Conservation (phyloP, 306 rosid species). For the Leucaena leucocephala region DNA sequence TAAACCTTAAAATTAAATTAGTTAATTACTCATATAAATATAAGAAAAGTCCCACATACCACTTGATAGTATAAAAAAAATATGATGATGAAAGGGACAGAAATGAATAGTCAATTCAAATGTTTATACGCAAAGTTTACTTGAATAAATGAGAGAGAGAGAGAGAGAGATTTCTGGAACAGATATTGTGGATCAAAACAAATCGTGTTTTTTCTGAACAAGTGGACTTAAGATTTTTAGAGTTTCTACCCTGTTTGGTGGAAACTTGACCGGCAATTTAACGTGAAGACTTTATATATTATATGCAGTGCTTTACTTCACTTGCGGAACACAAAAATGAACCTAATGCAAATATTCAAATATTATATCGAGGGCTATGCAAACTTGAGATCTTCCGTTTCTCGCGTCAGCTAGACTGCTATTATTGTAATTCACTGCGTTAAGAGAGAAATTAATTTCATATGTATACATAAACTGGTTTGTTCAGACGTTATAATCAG, state of each 20-base stretch:
- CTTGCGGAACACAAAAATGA: not conserved
- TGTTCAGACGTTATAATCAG: not conserved
- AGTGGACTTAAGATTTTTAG: not conserved
- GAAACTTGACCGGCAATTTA: not conserved
- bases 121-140: not conserved
- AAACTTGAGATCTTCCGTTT: not conserved
- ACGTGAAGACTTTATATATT: not conserved
- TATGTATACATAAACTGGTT: not conserved
- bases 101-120: not conserved
- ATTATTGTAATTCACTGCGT: not conserved
- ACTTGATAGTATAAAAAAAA: no score
- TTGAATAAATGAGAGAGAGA: not conserved
- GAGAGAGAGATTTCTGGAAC: not conserved
- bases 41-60: no score
- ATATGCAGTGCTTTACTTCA: not conserved
- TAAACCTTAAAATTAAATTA: no score
- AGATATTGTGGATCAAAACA: not conserved
- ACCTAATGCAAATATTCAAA: not conserved
- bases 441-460: not conserved
- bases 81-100: constrained; percentile 25
- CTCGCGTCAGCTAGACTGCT: not conserved
- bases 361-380: not conserved
- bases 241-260: not conserved
- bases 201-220: not conserved
- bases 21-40: no score